Evolutionary conservation across 768 basidiomycete species (phyloP).

Genomic region (Mycena capillaripes): DNA sequence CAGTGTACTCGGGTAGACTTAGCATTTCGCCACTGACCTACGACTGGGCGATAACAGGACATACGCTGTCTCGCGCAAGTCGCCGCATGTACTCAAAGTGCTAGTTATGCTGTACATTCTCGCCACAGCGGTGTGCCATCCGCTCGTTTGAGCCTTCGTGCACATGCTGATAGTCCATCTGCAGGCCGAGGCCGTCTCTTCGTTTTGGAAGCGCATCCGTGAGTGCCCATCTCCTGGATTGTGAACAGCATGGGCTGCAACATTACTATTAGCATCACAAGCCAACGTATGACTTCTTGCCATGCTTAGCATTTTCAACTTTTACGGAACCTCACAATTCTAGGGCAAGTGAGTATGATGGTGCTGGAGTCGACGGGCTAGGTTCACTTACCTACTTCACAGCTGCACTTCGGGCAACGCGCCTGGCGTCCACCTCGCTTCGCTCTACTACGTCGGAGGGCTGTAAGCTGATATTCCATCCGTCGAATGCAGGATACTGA

Average conservation of each 20-base stretch:
- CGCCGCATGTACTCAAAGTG: constrained; percentile 5
- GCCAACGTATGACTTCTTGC: not conserved
- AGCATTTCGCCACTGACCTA: too few species aligned
- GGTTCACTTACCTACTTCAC: not conserved
- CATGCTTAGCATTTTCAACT: not conserved
- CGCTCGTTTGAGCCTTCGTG: not conserved
- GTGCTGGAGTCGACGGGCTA: too few species aligned
- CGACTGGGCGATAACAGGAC: constrained; percentile 2
- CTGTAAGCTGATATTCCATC: constrained; percentile 18
- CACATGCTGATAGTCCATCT: not conserved
- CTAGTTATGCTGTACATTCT: constrained; percentile 13
- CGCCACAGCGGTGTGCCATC: not conserved
- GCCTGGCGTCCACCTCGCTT: constrained; percentile 13
- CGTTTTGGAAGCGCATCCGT: constrained; percentile 26
- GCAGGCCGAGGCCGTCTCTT: not conserved
- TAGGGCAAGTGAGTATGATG: not conserved
- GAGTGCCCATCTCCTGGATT: not conserved
- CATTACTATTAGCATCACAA: not conserved
- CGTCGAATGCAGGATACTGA: not conserved
- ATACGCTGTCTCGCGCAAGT: constrained; percentile 31
- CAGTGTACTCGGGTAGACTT: not conserved
- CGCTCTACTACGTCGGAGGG: constrained; percentile 27
- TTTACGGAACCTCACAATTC: not conserved
- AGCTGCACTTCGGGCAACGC: constrained; percentile 7
- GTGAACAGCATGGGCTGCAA: not conserved